These are phyloP conservation scores for Tuber aestivum DNA, from an alignment of 495 filamentous ascomycete species.

Conservation along the genomic window DNA sequence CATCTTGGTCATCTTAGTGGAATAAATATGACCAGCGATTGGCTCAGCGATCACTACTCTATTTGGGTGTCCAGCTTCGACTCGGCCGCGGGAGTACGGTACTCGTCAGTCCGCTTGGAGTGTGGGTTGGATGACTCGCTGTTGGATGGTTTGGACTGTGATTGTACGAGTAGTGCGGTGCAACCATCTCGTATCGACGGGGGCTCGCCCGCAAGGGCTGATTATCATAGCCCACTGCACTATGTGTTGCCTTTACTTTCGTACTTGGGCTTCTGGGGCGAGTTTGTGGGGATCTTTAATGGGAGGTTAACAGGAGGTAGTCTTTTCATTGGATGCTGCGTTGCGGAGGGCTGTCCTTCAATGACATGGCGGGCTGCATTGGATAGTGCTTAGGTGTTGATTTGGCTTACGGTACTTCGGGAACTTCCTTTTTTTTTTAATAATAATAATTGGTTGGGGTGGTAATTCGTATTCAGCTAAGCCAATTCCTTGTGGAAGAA, in stretches of 20 bases:
- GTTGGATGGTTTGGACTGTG: neutral
- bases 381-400: neutral
- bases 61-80: too few species aligned
- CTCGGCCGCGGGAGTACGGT: too few species aligned
- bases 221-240: neutral
- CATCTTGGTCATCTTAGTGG: too few species aligned
- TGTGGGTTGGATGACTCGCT: neutral
- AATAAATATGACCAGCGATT: too few species aligned
- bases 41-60: too few species aligned
- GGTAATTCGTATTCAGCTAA: neutral
- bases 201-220: neutral
- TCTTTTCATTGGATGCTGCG: neutral
- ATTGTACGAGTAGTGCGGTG: neutral
- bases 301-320: neutral
- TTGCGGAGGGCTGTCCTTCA: neutral
- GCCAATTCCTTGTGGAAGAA: neutral
- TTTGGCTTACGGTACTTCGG: neutral
- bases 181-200: neutral
- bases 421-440: neutral
- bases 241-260: neutral
- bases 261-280: neutral
- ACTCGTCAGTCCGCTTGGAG: neutral
- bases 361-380: neutral
- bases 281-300: neutral
- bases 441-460: neutral